Base-by-base conservation (phyloP, 176 grass and related monocot genomes). In the Stipa capillata region DNA sequence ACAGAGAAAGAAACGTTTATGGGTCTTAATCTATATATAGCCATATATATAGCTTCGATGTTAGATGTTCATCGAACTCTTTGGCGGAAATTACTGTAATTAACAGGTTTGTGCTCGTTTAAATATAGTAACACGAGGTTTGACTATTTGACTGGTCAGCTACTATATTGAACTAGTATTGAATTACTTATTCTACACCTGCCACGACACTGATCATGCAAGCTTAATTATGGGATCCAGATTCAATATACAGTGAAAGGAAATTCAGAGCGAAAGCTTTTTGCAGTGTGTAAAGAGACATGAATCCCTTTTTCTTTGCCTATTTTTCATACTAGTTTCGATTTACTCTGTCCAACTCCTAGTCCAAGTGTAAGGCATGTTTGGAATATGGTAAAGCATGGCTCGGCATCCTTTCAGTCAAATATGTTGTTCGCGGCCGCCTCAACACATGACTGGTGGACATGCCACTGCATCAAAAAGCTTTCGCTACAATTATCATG, bases 241-340 rank as follows among this genome's bases (percentile, higher is more conserved):
- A 77, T 58, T n/a, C n/a, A 54, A 32, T 67, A 73, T 21, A 37
- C 1, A 35, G 27, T 39, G 0, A 8, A 7, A 49, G 29, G 61
- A 73, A 73, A 79, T 75, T 80, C 45, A 81, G 60, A 49, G 37
- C 6, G 44, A 37, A 65, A 83, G 57, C 65, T 71, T 71, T n/a
- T 82, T 64, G 45, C 59, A 48, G n/a, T n/a, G 37, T 53, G 44
- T 40, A 66, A 65, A 66, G n/a, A n/a, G 50, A 49, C 20, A 52
- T 34, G 52, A 47, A 20, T 45, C 47, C 27, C 8, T 65, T 62
- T 54, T 54, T 44, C 41, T 61, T 69, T 80, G 32, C 6, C 35
- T n/a, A 72, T 78, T 74, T 28, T 16, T 51, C 11, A 29, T 31
- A 29, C n/a, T n/a, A n/a, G n/a, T n/a, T n/a, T n/a, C n/a, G n/a